Evolutionary conservation across 2,329 filamentous ascomycete species (phyloP).

Genomic region (Monilinia polystroma): DNA sequence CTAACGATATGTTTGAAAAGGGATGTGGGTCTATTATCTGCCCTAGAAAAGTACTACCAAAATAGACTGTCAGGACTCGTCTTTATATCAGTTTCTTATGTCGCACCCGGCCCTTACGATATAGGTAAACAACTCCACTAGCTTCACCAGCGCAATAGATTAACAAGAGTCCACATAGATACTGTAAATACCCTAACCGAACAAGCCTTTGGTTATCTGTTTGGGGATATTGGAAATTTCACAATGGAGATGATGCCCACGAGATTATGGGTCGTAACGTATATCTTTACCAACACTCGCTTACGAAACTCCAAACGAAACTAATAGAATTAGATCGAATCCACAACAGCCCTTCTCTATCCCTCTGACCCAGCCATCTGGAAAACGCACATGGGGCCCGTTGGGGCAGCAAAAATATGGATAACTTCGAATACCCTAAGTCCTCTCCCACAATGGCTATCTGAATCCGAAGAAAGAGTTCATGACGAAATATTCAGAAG

Average conservation of each 20-base stretch:
- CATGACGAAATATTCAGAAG: slow-evolving; percentile 24
- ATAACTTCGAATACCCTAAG: slow-evolving; percentile 23
- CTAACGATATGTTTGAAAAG: slow-evolving; percentile 19
- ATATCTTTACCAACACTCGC: slow-evolving; percentile 17
- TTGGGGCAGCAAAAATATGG: slow-evolving; percentile 25
- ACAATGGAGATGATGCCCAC: slow-evolving; percentile 27
- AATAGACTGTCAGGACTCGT: slow-evolving; percentile 24
- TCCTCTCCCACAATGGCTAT: slow-evolving; percentile 24
- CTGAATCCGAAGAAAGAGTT: slow-evolving; percentile 4
- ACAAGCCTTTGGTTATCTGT: slow-evolving; percentile 25
- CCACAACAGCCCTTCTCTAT: slow-evolving; percentile 24
- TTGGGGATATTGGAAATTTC: slow-evolving; percentile 28
- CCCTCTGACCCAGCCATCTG: slow-evolving; percentile 23
- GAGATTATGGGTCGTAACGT: slow-evolving; percentile 26
- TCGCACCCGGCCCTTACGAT: slow-evolving; percentile 18
- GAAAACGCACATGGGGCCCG: slow-evolving; percentile 26
- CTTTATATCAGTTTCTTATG: slow-evolving; percentile 24
- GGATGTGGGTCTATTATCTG: slow-evolving; percentile 26
- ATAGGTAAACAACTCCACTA: not conserved
- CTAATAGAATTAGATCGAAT: slow-evolving; percentile 25
- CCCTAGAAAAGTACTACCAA: slow-evolving; percentile 25
- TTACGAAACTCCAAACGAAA: not conserved
- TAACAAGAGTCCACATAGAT: slow-evolving; percentile 14
- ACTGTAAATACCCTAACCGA: slow-evolving; percentile 18
- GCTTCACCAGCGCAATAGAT: not conserved